These are phyloP conservation scores for Lactarius hatsudake DNA, from an alignment of 768 basidiomycete species.

Conservation along the genomic window DNA sequence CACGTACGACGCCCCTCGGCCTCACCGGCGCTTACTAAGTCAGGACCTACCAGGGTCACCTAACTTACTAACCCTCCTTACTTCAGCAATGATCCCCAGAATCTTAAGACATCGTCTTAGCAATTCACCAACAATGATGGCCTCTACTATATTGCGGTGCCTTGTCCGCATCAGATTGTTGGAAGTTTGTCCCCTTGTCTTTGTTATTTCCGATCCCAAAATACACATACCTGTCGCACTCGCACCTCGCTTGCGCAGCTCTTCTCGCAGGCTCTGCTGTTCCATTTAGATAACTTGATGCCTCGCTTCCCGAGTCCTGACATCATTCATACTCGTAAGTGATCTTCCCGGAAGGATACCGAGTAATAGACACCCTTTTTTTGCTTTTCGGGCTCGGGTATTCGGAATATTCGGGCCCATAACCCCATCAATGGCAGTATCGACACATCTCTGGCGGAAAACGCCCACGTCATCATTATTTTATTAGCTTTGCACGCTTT, in stretches of 20 bases:
- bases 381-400: constrained; percentile 5
- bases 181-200: not conserved
- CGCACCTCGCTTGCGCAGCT: constrained; percentile 7
- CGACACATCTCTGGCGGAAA: constrained; percentile 5
- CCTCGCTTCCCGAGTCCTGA: constrained; percentile 2
- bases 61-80: constrained; percentile 2
- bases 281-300: constrained; percentile 4
- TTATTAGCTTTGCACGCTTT: constrained; percentile 9
- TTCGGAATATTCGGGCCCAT: constrained; percentile 4
- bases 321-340: constrained; percentile 8
- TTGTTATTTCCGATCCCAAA: not conserved
- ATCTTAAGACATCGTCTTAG: constrained; percentile 11
- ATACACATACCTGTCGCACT: not conserved
- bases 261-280: not conserved
- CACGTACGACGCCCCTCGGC: not conserved
- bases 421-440: not conserved
- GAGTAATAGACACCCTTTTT: not conserved
- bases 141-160: not conserved
- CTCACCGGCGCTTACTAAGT: constrained; percentile 8
- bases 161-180: not conserved
- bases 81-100: constrained; percentile 2
- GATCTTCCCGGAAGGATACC: not conserved
- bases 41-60: not conserved
- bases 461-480: constrained; percentile 16
- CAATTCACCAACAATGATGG: not conserved